Evolutionary conservation across 768 basidiomycete species (phyloP), one percentile per base, ranked within the genome.

Genomic region (Lentinula sp.): DNA sequence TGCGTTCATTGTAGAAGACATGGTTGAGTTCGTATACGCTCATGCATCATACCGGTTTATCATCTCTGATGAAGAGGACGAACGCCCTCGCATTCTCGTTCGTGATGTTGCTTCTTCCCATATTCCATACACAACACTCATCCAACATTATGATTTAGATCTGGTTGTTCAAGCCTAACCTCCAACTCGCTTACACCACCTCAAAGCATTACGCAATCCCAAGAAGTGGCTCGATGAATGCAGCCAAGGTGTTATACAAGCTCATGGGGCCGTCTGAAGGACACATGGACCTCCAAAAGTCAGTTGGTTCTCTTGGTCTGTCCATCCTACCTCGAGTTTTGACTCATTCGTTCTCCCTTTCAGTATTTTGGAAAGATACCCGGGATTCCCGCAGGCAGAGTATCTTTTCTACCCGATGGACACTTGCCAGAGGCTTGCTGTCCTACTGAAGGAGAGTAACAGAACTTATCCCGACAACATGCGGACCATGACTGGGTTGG

Each of bases 31-130:
- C 57, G 89, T 93, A 4, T 88, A 90, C 58, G 93, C 95, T 1
- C 95, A 98, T 69, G 94, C 95, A 1, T 89, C 90, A 0, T 94
- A 98, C 73, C 90, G 95, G 9, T 98, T 98, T 68, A 81, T 95
- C 37, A 74, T 98, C 36, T 77, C 84, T 15, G 95, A 97, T 62
- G 94, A 95, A 65, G 93, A 96, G 67, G 85, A 88, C 33, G 91
- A 93, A 62, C 81, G 79, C 32, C 85, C 90, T 4, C 79, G 88
- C 57, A 80, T 98, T 13, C 76, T 97, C 63, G 94, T 97, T 58
- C 61, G 90, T 77, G 18, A 33, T 2, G n/a, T 33, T 56, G 28
- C 4, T 54, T 16, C 33, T 36, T 46, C 49, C 49, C 12, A 43
- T 28, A 28, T 8, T 50, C 50, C 39, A 13, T 36, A 62, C 59